Evolutionary conservation across 306 rosid genomes (phyloP).

Genomic region (Calophaca sinica): DNA sequence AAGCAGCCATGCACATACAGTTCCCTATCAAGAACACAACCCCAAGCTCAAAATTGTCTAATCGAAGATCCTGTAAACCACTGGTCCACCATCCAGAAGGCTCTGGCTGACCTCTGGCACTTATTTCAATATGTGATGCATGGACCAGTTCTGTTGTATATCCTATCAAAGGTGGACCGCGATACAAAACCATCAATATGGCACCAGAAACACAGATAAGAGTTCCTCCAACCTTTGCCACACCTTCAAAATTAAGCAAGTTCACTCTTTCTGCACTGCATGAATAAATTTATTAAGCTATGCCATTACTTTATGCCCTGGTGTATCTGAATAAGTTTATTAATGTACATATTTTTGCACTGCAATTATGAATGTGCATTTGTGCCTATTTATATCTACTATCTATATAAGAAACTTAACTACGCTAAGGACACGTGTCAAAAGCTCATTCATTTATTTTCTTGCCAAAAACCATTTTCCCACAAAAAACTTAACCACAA

Average conservation of each 20-base stretch:
- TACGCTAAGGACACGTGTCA: too few relatives aligned
- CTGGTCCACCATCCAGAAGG: conserved; percentile 75
- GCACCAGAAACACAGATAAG: conserved; percentile 84
- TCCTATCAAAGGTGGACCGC: conserved; percentile 79
- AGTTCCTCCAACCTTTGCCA: conserved; percentile 84
- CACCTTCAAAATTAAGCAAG: conserved; percentile 73
- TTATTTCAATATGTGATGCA: conserved; percentile 52
- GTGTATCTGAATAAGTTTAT: conserved; percentile 21
- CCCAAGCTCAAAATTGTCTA: conserved; percentile 79
- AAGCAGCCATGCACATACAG: conserved; percentile 92
- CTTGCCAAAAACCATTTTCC: too few relatives aligned
- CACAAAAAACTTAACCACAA: too few relatives aligned
- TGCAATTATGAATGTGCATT: conserved; percentile 35
- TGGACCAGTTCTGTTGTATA: conserved; percentile 45
- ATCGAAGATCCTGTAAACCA: conserved; percentile 60
- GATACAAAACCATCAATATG: conserved; percentile 77
- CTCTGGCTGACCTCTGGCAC: conserved; percentile 74
- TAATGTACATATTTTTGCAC: background rate
- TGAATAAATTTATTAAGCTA: conserved; percentile 44
- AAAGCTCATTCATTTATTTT: too few relatives aligned
- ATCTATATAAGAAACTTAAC: too few relatives aligned
- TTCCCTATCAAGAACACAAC: conserved; percentile 82
- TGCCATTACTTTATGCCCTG: conserved; percentile 8
- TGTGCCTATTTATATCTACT: background rate
- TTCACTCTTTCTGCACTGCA: conserved; percentile 93